Percentiles rank a stretch among this genome's conserved stretches.
Evolutionary conservation across 2,329 filamentous ascomycete genomes (phyloP).

Genomic region (Phialophora chinensis): DNA sequence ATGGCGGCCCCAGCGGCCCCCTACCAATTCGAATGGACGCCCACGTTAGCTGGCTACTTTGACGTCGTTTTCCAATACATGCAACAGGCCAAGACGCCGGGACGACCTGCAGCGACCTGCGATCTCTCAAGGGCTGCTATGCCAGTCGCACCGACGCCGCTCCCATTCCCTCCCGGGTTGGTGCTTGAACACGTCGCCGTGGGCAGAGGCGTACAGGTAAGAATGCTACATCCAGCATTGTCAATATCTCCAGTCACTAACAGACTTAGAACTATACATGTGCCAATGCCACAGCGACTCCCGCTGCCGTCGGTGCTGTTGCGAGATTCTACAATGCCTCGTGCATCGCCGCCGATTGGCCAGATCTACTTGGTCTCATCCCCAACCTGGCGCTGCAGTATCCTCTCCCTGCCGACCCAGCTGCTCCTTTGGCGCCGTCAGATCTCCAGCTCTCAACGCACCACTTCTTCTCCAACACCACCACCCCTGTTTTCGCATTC

Average conservation of each 20-base stretch:
- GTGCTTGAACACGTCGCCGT: conserved; percentile 78
- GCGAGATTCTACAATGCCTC: conserved; percentile 88
- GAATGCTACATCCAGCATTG: background rate
- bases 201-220: conserved; percentile 74
- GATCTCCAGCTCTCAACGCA: conserved; percentile 72
- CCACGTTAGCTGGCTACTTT: conserved; percentile 49
- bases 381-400: conserved; percentile 73
- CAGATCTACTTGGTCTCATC: conserved; percentile 68
- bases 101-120: conserved; percentile 40
- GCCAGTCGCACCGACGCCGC: conserved; percentile 57
- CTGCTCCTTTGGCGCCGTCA: conserved; percentile 55
- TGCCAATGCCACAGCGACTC: conserved; percentile 63
- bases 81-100: conserved; percentile 37
- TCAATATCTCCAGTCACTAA: background rate
- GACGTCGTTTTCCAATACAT: conserved; percentile 50
- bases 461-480: conserved; percentile 77
- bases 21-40: conserved; percentile 48
- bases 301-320: conserved; percentile 72
- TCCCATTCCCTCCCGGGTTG: conserved; percentile 69
- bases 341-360: conserved; percentile 74
- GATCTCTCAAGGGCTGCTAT: conserved; percentile 46
- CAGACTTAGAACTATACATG: conserved; percentile 85
- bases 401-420: conserved; percentile 54
- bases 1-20: conserved; percentile 46
- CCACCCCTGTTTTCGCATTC: conserved; percentile 81